Percentiles rank a stretch among this genome's conserved stretches.
These are phyloP conservation scores for Hortiboletus campestris DNA, from an alignment of 768 basidiomycete genomes.

Conservation along the genomic window DNA sequence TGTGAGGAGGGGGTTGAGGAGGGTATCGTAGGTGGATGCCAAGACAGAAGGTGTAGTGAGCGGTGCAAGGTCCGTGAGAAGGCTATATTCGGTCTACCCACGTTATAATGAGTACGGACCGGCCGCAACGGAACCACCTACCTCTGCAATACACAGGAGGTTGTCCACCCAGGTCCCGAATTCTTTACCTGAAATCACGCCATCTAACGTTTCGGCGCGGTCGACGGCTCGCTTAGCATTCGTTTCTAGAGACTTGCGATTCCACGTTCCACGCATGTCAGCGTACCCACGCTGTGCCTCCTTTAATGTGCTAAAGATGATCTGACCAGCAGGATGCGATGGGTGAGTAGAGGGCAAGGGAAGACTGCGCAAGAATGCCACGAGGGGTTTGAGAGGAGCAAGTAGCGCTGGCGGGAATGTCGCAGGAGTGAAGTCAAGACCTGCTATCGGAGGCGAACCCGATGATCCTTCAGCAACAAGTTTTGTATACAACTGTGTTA, in stretches of 20 bases:
- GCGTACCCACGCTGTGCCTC: slow-evolving; percentile 83
- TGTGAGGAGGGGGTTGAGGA: slow-evolving; percentile 62
- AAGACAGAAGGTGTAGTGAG: slow-evolving; percentile 50
- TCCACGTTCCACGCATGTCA: slow-evolving; percentile 84
- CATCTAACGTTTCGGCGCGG: slow-evolving; percentile 65
- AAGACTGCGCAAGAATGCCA: slow-evolving; percentile 65
- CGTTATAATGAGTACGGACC: neutral
- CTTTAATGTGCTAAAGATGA: slow-evolving; percentile 61
- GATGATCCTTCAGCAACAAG: slow-evolving; percentile 85
- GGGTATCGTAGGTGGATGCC: slow-evolving; percentile 56
- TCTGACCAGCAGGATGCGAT: slow-evolving; percentile 71
- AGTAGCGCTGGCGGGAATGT: slow-evolving; percentile 57
- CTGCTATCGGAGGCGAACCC: slow-evolving; percentile 63
- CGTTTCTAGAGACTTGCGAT: slow-evolving; percentile 67
- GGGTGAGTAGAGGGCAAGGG: slow-evolving; percentile 80
- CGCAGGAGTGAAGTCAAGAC: slow-evolving; percentile 50
- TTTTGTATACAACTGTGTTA: slow-evolving; percentile 81
- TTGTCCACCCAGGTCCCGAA: slow-evolving; percentile 70
- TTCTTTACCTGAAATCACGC: slow-evolving; percentile 64
- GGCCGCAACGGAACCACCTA: slow-evolving; percentile 26
- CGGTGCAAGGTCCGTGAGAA: slow-evolving; percentile 62
- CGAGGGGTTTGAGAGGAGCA: slow-evolving; percentile 57
- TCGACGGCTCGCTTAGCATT: slow-evolving; percentile 70
- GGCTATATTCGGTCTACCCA: slow-evolving; percentile 62
- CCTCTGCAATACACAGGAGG: slow-evolving; percentile 65